These are phyloP conservation scores for Syzygium oleosum DNA, from an alignment of 345 rosid species.

Conservation along the genomic window DNA sequence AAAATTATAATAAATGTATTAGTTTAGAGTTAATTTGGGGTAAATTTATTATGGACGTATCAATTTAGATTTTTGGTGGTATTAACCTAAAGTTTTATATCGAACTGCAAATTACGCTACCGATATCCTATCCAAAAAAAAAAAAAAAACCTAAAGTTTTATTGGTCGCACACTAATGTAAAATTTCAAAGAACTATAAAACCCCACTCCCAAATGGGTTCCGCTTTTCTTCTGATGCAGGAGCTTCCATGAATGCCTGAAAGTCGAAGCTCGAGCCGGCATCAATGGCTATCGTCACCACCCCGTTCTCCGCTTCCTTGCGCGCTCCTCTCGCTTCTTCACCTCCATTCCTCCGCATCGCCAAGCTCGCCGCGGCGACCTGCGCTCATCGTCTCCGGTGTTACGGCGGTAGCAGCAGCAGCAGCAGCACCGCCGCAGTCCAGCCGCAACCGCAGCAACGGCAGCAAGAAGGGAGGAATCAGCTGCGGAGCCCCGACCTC, in stretches of 20 bases:
- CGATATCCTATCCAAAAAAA: no score
- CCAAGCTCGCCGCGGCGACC: background rate
- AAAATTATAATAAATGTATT: accelerated
- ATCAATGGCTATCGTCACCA: background rate
- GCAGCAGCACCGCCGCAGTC: background rate
- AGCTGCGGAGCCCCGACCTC: constrained; percentile 45
- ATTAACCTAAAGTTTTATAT: no score
- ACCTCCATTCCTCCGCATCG: background rate
- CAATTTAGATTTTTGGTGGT: no score
- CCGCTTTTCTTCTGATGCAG: background rate
- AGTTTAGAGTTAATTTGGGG: accelerated
- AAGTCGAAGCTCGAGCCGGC: background rate
- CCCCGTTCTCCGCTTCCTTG: background rate
- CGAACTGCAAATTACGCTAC: no score
- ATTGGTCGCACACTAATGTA: background rate
- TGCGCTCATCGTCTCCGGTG: background rate
- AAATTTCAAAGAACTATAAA: no score
- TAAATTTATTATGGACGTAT: no score
- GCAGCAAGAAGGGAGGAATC: constrained; percentile 6
- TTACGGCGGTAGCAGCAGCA: background rate
- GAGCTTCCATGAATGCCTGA: background rate
- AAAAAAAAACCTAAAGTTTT: no score
- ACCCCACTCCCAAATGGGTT: background rate
- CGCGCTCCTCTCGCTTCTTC: background rate
- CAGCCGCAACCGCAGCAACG: background rate